Evolutionary conservation across 305 asterid genomes (phyloP).

Genomic region (Fraxinus sp.): DNA sequence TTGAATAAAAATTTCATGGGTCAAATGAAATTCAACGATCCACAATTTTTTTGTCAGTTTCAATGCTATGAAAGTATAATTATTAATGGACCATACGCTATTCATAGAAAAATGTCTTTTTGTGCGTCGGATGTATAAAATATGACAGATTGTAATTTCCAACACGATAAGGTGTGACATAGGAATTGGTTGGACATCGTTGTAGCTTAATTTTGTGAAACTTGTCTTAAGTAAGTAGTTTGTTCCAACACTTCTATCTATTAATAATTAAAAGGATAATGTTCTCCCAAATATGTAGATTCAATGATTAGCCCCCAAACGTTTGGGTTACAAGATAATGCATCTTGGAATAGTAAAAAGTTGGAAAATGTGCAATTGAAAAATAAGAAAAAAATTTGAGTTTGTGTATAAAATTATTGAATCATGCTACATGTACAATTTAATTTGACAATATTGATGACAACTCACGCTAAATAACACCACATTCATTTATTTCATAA

Average conservation of each 20-base stretch:
- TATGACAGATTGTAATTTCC: not conserved
- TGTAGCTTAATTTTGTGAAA: not conserved
- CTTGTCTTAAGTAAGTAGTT: not conserved
- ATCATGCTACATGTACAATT: too few relatives aligned
- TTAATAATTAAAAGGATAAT: too few relatives aligned
- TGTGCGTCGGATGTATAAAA: not conserved
- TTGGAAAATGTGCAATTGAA: too few relatives aligned
- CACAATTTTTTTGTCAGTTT: not conserved
- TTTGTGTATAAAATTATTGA: too few relatives aligned
- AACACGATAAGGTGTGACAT: not conserved
- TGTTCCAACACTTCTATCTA: not conserved
- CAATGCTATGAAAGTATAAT: not conserved
- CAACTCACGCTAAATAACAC: too few relatives aligned
- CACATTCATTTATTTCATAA: too few relatives aligned
- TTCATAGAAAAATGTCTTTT: not conserved
- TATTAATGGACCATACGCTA: not conserved
- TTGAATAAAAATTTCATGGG: not conserved
- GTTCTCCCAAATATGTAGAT: not conserved
- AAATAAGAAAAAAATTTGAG: too few relatives aligned
- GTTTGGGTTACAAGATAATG: too few relatives aligned
- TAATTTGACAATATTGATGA: too few relatives aligned
- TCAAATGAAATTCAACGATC: not conserved
- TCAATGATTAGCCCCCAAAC: too few relatives aligned
- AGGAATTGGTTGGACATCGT: not conserved
- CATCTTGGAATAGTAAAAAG: too few relatives aligned